phyloP scores from a whole-genome alignment of 2,329 filamentous ascomycete genomes.

The Aspergillus novoparasiticus region DNA sequence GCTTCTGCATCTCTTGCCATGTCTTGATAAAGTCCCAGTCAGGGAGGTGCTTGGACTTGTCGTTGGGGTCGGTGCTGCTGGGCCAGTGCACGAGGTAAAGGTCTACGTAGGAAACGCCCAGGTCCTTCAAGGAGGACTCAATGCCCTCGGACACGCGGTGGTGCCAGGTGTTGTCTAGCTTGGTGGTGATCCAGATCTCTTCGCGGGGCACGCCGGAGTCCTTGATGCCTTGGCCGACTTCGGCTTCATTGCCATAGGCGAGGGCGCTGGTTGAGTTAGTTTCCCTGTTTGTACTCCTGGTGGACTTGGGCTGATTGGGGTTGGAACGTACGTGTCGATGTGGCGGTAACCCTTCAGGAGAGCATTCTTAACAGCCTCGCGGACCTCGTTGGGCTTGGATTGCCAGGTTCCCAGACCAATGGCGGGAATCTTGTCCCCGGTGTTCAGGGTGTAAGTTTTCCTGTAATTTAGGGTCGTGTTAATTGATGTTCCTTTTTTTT shows the following conservation, averaged over 20 bases:
- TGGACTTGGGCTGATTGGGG: not conserved
- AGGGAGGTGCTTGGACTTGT: conserved; percentile 62
- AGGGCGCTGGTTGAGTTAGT: conserved; percentile 30
- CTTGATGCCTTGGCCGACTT: conserved; percentile 67
- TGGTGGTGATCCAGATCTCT: conserved; percentile 70
- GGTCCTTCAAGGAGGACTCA: conserved; percentile 63
- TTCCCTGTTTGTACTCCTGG: not conserved
- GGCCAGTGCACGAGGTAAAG: conserved; percentile 75
- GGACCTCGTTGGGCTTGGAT: conserved; percentile 55
- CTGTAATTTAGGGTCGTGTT: conserved; percentile 18
- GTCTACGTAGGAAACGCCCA: conserved; percentile 69
- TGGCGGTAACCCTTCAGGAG: conserved; percentile 57
- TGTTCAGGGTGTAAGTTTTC: conserved; percentile 51
- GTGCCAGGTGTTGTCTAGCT: conserved; percentile 68
- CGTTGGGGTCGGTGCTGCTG: conserved; percentile 54
- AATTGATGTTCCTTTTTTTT: not conserved
- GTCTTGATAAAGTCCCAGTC: conserved; percentile 86
- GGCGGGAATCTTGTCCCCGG: conserved; percentile 51
- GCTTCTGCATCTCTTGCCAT: conserved; percentile 55
- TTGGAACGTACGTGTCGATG: conserved; percentile 53
- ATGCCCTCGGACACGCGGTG: conserved; percentile 64
- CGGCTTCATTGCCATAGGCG: conserved; percentile 66
- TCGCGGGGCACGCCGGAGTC: conserved; percentile 67
- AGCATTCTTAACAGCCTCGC: conserved; percentile 51
- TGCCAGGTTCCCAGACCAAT: conserved; percentile 60